These are phyloP conservation scores for Gossypium ekmanianum DNA, from an alignment of 345 rosid species.

Conservation along the genomic window DNA sequence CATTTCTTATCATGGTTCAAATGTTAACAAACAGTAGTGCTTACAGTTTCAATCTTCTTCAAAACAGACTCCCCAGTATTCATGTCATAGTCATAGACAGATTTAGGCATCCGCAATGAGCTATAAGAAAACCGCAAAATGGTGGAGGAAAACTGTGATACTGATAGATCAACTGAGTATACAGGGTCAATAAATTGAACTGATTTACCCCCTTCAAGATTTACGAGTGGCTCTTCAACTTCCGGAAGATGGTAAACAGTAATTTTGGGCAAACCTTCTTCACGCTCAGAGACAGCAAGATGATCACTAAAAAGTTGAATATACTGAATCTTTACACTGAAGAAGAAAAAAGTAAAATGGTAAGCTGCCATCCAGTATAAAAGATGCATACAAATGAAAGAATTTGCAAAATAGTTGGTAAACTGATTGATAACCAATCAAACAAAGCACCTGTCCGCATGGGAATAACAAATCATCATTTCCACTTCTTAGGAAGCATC, in stretches of 20 bases:
- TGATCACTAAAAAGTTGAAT: constrained; percentile 69
- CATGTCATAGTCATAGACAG: constrained; percentile 85
- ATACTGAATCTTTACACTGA: constrained; percentile 79
- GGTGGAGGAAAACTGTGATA: constrained; percentile 55
- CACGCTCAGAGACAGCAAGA: constrained; percentile 77
- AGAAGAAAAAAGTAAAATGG: background rate
- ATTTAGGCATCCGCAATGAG: constrained; percentile 77
- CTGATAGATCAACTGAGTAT: constrained; percentile 48
- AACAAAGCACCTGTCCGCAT: background rate
- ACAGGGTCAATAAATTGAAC: constrained; percentile 76
- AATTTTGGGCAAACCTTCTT: constrained; percentile 64
- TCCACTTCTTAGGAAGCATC: constrained; percentile 3
- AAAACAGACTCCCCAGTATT: constrained; percentile 57
- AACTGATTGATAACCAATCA: background rate
- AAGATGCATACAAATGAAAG: background rate
- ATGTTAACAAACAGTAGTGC: constrained; percentile 21
- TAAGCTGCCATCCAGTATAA: background rate
- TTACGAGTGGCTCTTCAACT: constrained; percentile 56
- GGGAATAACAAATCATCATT: constrained; percentile 5
- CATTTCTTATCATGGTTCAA: background rate
- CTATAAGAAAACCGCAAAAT: constrained; percentile 77
- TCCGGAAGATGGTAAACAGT: constrained; percentile 66
- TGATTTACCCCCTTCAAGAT: constrained; percentile 54
- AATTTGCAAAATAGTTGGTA: background rate
- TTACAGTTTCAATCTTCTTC: constrained; percentile 82